Base-by-base conservation (phyloP, 805 yeast species). In the Grigorovia transvaalensis region DNA sequence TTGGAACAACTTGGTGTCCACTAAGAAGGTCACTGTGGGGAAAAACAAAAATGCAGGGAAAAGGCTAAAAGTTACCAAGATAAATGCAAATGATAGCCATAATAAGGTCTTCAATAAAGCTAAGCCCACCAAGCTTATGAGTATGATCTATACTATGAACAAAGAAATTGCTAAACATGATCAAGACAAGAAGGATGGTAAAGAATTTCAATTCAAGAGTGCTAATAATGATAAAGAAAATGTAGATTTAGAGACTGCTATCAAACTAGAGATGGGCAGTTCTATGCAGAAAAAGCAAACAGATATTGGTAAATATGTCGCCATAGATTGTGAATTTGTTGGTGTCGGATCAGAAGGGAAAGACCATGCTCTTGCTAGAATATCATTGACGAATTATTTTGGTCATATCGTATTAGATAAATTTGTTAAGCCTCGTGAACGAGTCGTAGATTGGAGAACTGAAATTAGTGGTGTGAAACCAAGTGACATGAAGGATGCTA, bases 241-340 rank as follows among this genome's bases (percentile, higher is more conserved):
- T 5, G 27, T 48, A 7, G 29, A 33, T 46, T 17, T 47, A 47
- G 18, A 46, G 45, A 41, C 29, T 38, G n/a, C 45, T 4, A 44
- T 48, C 13, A 46, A 19, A 15, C 40, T 45, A 3, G 45, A 49
- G 8, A 44, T 47, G 29, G 51, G 48, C 29, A 47, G 44, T 41
- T 9, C 44, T 46, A 13, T 45, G 19, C 17, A 45, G 29, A 56
- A 59, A 20, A 62, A 61, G 44, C 70, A 75, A 53, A 69, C 65
- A 49, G 74, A 76, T 45, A 71, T 81, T 0, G 96, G 96, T 1
- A 84, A 78, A 59, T 89, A 77, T 58, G 54, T 89, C 1, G 88
- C 96, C 1, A 79, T 90, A 54, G 98, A 90, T 68, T 89, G 97
- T 71, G 98, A 90, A 60, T 89, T 90, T 72, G 97, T 90, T 1